Evolutionary conservation across 2,329 filamentous ascomycete species (phyloP).

Genomic region (Trichoderma atrobrunneum): DNA sequence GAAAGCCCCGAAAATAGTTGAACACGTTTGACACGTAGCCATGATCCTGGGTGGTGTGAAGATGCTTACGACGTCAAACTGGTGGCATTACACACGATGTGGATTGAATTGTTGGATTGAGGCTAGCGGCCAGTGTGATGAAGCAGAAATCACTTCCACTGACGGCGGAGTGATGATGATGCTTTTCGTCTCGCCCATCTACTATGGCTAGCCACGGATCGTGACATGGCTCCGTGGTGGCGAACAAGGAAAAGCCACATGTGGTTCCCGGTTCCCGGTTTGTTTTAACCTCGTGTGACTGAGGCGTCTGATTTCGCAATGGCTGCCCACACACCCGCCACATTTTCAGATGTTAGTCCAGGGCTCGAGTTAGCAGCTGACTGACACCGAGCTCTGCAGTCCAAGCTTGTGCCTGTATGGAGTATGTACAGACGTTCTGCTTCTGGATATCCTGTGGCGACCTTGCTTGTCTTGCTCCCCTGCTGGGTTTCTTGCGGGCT

Average conservation of each 20-base stretch:
- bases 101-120: background rate
- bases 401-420: background rate
- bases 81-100: slow-evolving; percentile 2
- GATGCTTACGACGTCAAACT: slow-evolving; percentile 11
- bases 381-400: background rate
- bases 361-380: slow-evolving; percentile 7
- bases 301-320: slow-evolving; percentile 6
- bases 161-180: slow-evolving; percentile 6
- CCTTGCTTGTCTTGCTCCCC: background rate
- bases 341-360: slow-evolving; percentile 14
- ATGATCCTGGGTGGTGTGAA: slow-evolving; percentile 12
- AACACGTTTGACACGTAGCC: slow-evolving; percentile 10
- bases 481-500: slow-evolving; percentile 7
- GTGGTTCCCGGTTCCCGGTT: slow-evolving; percentile 14
- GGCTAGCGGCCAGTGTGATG: slow-evolving; percentile 10
- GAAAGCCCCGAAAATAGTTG: background rate
- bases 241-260: slow-evolving; percentile 10
- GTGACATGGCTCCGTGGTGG: slow-evolving; percentile 10
- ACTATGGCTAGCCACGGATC: slow-evolving; percentile 10
- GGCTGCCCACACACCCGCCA: slow-evolving; percentile 7
- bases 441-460: background rate
- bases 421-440: background rate
- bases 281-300: slow-evolving; percentile 14
- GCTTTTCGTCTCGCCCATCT: background rate
- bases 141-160: background rate